Conservation (phyloP, 371 early-diverging fungal genomes). For the Thermomucor indicae-seudaticae region DNA sequence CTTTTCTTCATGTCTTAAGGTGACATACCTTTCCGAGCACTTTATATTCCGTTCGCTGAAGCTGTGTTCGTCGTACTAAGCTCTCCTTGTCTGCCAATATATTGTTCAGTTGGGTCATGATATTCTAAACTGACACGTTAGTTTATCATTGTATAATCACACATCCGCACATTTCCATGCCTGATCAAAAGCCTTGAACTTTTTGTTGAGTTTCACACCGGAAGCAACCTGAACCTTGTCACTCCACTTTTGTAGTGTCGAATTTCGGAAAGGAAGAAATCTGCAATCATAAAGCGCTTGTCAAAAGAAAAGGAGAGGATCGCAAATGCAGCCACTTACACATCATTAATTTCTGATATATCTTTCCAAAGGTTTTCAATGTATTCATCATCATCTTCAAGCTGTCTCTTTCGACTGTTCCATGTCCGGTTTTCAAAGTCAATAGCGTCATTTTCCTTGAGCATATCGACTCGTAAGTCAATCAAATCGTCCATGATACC, state of each 20-base stretch:
- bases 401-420: slow-evolving; percentile 42
- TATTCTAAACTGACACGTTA: slow-evolving; percentile 24
- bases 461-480: slow-evolving; percentile 29
- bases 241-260: slow-evolving; percentile 91
- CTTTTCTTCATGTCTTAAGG: slow-evolving; percentile 1
- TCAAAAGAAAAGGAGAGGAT: no score
- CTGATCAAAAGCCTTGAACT: slow-evolving; percentile 94
- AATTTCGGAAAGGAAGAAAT: slow-evolving; percentile 73
- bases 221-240: slow-evolving; percentile 80
- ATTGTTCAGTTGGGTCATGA: slow-evolving; percentile 76
- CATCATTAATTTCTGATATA: slow-evolving; percentile 52
- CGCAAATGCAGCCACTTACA: slow-evolving; percentile 38
- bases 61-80: slow-evolving; percentile 80
- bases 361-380: slow-evolving; percentile 58
- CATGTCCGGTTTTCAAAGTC: slow-evolving; percentile 19
- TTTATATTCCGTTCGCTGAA: slow-evolving; percentile 69
- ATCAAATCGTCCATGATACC: slow-evolving; percentile 44
- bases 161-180: slow-evolving; percentile 10
- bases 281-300: no score
- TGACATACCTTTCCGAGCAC: slow-evolving; percentile 49
- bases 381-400: slow-evolving; percentile 57
- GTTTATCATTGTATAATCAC: not conserved
- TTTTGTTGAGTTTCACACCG: slow-evolving; percentile 69
- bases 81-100: slow-evolving; percentile 70
- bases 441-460: slow-evolving; percentile 32